These are phyloP conservation scores for Oryza coarctata DNA, from an alignment of 176 grass and related monocot species.

Conservation along the genomic window DNA sequence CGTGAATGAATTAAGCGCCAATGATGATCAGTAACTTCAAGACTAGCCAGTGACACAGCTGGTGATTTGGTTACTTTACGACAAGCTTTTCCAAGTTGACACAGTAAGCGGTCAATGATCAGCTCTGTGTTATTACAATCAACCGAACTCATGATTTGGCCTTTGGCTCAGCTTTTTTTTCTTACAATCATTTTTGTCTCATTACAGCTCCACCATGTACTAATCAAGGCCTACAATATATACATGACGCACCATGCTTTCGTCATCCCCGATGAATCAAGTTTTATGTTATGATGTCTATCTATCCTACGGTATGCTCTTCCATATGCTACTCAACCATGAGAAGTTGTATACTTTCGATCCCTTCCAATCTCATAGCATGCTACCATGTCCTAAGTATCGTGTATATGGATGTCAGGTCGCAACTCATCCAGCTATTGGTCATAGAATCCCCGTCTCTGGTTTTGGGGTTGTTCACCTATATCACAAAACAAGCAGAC, in stretches of 20 bases:
- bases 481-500: slow-evolving; percentile 9
- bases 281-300: slow-evolving; percentile 31
- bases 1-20: not conserved
- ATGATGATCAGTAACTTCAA: not conserved
- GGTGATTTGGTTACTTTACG: not conserved
- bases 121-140: slow-evolving; percentile 14
- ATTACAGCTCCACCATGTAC: not conserved
- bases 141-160: not conserved
- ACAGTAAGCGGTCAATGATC: not conserved
- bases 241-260: slow-evolving; percentile 25
- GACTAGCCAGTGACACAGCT: not conserved
- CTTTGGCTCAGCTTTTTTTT: not conserved
- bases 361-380: not conserved
- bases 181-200: not conserved
- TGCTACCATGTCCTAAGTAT: not conserved
- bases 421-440: slow-evolving; percentile 39
- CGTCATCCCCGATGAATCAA: not conserved
- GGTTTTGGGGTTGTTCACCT: slow-evolving; percentile 57
- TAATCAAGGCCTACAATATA: slow-evolving; percentile 17
- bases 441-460: slow-evolving; percentile 65
- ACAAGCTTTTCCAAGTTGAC: not conserved
- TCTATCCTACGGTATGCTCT: slow-evolving; percentile 35
- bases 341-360: not conserved
- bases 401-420: slow-evolving; percentile 17
- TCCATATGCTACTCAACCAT: slow-evolving; percentile 36